phyloP scores from a whole-genome alignment of 768 basidiomycete species.

The Roridomyces roridus region DNA sequence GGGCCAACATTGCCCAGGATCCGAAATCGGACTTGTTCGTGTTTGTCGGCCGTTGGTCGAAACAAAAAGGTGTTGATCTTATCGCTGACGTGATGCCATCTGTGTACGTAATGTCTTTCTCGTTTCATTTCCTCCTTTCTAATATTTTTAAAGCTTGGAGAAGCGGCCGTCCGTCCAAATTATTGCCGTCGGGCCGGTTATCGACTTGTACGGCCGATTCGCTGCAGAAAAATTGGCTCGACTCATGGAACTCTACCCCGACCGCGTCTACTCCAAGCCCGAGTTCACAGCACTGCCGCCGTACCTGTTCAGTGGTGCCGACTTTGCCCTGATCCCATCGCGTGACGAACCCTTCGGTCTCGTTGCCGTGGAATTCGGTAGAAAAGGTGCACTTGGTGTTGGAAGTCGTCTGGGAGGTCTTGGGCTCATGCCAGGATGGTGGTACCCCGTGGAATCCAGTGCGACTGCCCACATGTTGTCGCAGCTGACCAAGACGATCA shows the following conservation, averaged over 20 bases:
- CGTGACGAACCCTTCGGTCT: constrained; percentile 97
- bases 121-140: neutral
- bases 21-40: constrained; percentile 91
- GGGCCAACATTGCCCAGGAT: constrained; percentile 93
- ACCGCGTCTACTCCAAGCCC: constrained; percentile 94
- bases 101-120: constrained; percentile 53
- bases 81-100: constrained; percentile 96
- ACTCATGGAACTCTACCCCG: constrained; percentile 94
- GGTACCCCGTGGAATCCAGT: constrained; percentile 96
- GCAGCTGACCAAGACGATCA: constrained; percentile 93
- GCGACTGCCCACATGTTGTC: constrained; percentile 95
- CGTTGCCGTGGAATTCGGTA: constrained; percentile 94
- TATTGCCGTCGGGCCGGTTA: constrained; percentile 91
- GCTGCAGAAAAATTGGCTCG: constrained; percentile 93
- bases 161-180: constrained; percentile 88
- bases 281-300: constrained; percentile 95
- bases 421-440: constrained; percentile 98
- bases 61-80: constrained; percentile 97
- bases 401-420: constrained; percentile 93
- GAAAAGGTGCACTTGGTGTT: constrained; percentile 96
- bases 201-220: constrained; percentile 94
- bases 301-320: constrained; percentile 92
- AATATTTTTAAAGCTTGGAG: constrained; percentile 61
- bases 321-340: constrained; percentile 94
- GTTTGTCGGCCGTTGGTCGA: constrained; percentile 97